Base-by-base conservation (phyloP, 2,329 filamentous ascomycete species). In the Fusarium xylarioides region DNA sequence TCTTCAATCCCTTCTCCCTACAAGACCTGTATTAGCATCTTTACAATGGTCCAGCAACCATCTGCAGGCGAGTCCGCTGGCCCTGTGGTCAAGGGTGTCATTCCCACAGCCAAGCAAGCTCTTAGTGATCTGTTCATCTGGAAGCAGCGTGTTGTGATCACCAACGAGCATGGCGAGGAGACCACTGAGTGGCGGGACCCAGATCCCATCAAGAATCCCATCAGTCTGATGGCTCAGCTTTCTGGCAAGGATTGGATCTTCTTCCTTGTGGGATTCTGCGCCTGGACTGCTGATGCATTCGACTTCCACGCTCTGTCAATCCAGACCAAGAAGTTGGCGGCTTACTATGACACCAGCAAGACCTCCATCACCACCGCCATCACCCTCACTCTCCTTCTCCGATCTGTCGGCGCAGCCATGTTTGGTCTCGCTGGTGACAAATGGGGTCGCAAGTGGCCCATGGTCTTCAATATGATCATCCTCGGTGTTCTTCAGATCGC, bases 271-370 rank as follows among this genome's bases (percentile, higher is more conserved):
- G 93, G 92, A 7, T 90, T 95, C 78, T 81, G 87, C 38, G 91
- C 92, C 21, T 95, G 93, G 93, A 92, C 90, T 3, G 93, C 92
- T 63, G 93, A 95, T 80, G 93, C 93, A 7, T 95, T 95, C 80
- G 93, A 95, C 81, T 95, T 95, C 79, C 92, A 95, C 81, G 92
- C 93, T 32, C 86, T 95, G 14, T 93, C 91, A 9, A 93, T 95
- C 72, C 93, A 95, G 80, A 93, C 92, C 7, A 87, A 88, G 74
- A 94, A 94, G 82, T 84, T 95, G 30, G 87, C 86, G 53, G 75
- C 83, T 44, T 85, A 86, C 78, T 89, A 87, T 61, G 77, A 76
- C 67, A 82, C 81, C 23, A 84, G 84, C 56, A 89, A 89, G 69
- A 93, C 92, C 2, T 86, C 91, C 60, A 91, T 95, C 75, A 90